These are phyloP conservation scores for Quercus glauca DNA, from an alignment of 306 rosid genomes.

Conservation along the genomic window DNA sequence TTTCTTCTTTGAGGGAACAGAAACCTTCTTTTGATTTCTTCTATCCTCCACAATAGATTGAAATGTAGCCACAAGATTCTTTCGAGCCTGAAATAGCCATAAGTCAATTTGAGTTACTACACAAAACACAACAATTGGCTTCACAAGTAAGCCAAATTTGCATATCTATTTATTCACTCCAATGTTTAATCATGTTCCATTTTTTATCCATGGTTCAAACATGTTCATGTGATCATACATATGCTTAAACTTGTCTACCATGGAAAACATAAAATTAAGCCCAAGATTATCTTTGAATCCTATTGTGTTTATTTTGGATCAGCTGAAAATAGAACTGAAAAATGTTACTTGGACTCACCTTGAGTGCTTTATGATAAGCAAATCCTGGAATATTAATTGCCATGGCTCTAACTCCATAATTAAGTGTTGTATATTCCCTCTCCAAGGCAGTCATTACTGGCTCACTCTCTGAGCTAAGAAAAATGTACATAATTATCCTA, in stretches of 20 bases:
- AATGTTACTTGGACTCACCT: constrained; percentile 35
- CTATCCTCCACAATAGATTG: constrained; percentile 64
- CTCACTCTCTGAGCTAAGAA: constrained; percentile 77
- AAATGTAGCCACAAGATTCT: constrained; percentile 55
- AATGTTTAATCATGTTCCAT: no score
- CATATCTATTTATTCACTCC: no score
- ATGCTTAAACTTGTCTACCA: no score
- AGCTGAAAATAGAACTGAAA: neutral
- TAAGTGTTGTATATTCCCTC: constrained; percentile 69
- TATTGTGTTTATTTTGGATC: neutral
- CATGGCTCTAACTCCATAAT: constrained; percentile 87
- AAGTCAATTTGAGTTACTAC: neutral
- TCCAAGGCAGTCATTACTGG: constrained; percentile 63
- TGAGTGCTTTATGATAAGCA: constrained; percentile 72
- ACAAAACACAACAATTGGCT: neutral
- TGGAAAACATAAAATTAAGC: no score
- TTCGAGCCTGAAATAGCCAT: constrained; percentile 59
- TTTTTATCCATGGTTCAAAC: no score
- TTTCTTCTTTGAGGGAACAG: constrained; percentile 16
- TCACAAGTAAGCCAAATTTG: neutral
- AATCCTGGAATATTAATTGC: constrained; percentile 83
- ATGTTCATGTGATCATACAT: no score
- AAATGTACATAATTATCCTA: constrained; percentile 73
- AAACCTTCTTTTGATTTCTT: constrained; percentile 31
- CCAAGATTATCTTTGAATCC: no score